Evolutionary conservation across 345 rosid species (phyloP).

Genomic region (Excoecaria cochinchinensis): DNA sequence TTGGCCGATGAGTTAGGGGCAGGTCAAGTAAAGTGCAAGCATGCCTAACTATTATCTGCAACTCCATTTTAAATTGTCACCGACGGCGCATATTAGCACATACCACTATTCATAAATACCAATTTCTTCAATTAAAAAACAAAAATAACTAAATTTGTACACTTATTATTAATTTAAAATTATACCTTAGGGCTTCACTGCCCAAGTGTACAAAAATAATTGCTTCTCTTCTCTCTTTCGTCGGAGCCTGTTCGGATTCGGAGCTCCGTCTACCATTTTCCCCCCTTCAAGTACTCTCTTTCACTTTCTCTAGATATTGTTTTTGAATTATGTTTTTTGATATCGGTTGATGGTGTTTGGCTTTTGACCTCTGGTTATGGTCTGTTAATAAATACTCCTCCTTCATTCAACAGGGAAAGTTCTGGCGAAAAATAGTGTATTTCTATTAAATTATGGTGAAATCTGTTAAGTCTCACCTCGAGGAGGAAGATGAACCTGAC

Average conservation of each 20-base stretch:
- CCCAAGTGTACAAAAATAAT: not conserved
- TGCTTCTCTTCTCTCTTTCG: not conserved
- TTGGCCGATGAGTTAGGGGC: no score
- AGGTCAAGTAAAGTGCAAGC: no score
- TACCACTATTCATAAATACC: not conserved
- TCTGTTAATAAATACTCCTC: no score
- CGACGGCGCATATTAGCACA: not conserved
- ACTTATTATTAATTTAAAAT: not conserved
- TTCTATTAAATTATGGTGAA: constrained; percentile 39
- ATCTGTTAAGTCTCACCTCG: constrained; percentile 42
- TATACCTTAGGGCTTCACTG: constrained; percentile 6
- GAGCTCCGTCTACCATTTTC: not conserved
- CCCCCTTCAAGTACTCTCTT: not conserved
- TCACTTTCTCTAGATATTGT: not conserved
- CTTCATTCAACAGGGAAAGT: not conserved
- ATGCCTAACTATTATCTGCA: no score
- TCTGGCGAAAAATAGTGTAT: not conserved
- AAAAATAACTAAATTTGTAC: not conserved
- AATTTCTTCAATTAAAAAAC: not conserved
- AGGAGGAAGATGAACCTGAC: constrained; percentile 54
- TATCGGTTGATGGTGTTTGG: not conserved
- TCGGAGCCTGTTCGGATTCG: not conserved
- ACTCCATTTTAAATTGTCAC: not conserved
- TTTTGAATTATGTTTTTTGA: not conserved
- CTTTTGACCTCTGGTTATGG: not conserved